Evolutionary conservation across 495 filamentous ascomycete genomes (phyloP), one percentile per base, ranked within the genome.

Genomic region (Penicillium egyptiacum): DNA sequence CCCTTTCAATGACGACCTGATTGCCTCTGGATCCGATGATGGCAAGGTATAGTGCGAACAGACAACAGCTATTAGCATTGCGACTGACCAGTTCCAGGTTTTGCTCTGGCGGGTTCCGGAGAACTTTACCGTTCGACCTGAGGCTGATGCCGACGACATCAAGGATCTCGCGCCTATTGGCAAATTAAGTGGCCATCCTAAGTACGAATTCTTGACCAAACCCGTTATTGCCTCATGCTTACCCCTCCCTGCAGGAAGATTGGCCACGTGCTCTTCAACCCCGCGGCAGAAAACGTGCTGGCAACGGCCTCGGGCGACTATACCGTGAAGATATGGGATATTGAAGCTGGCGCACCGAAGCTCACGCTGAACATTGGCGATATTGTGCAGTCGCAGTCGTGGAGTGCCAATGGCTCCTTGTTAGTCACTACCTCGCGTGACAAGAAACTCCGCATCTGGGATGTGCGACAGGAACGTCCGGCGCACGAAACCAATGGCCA

Each of bases 391-490:
- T 94, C 89, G 47, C 81, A 96, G 65, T 96, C 92, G 20, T 98
- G 94, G 94, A 96, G 87, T 71, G 91, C 90, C 62, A 91, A 92
- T 62, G 94, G 94, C 45, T 86, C 88, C 30, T 78, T 96, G 65
- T 76, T 98, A 55, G 92, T 89, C 41, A 98, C 94, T 1, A 98
- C 94, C 14, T 96, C 90, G 28, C 86, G 95, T 46, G 95, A 98
- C 82, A 98, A 98, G 85, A 98, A 96, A 79, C 81, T 98, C 53
- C 85, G 95, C 26, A 84, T 98, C 58, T 98, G 94, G 94, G 94
- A 98, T 80, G 89, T 91, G 22, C 86, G 94, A 68, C 92, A 97
- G 75, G 87, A 98, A 76, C 87, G 83, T 67, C 85, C 92, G 25
- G 91, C 85, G 3, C 88, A 95, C 58, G 94, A 96, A 70, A 85